Percentiles rank a stretch among this genome's conserved stretches.
phyloP scores from a whole-genome alignment of 495 filamentous ascomycete genomes.

The Trichocladium uniseriatum region DNA sequence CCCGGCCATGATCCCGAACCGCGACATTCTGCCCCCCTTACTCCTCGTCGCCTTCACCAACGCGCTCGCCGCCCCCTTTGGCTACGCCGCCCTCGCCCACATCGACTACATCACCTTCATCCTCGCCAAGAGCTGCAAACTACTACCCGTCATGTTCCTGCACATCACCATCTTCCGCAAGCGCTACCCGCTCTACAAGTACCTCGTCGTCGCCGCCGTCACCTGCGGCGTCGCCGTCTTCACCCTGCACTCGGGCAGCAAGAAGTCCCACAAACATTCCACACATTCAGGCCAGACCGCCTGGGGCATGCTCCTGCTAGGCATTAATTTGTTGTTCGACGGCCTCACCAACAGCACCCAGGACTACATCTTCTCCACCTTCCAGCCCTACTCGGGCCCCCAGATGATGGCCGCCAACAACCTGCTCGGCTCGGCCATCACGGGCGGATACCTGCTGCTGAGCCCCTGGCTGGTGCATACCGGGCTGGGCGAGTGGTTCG shows the following conservation, averaged over 20 bases:
- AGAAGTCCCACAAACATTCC: conserved; percentile 37
- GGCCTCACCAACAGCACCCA: conserved; percentile 94
- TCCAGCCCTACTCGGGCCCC: conserved; percentile 71
- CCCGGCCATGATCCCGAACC: conserved; percentile 66
- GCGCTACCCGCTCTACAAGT: conserved; percentile 91
- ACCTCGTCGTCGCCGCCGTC: conserved; percentile 80
- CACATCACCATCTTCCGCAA: conserved; percentile 88
- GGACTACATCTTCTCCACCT: conserved; percentile 81
- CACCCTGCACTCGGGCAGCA: conserved; percentile 71
- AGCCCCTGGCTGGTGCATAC: conserved; percentile 67
- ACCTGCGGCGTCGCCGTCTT: conserved; percentile 91
- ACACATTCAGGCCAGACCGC: conserved; percentile 32
- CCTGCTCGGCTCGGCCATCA: conserved; percentile 66
- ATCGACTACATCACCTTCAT: conserved; percentile 99
- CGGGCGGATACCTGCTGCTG: conserved; percentile 61
- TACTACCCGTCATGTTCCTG: conserved; percentile 94
- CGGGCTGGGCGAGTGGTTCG: conserved; percentile 54
- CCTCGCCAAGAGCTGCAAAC: conserved; percentile 94
- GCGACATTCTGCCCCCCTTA: conserved; percentile 65
- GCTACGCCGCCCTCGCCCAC: conserved; percentile 84
- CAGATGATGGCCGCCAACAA: conserved; percentile 99
- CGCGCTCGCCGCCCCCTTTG: conserved; percentile 85
- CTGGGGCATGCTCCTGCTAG: conserved; percentile 77
- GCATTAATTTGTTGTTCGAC: conserved; percentile 91
- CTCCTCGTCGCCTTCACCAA: conserved; percentile 77